Percentiles rank a stretch among this genome's conserved stretches.
Evolutionary conservation across 345 rosid species (phyloP).

Genomic region (Durio zibethinus): DNA sequence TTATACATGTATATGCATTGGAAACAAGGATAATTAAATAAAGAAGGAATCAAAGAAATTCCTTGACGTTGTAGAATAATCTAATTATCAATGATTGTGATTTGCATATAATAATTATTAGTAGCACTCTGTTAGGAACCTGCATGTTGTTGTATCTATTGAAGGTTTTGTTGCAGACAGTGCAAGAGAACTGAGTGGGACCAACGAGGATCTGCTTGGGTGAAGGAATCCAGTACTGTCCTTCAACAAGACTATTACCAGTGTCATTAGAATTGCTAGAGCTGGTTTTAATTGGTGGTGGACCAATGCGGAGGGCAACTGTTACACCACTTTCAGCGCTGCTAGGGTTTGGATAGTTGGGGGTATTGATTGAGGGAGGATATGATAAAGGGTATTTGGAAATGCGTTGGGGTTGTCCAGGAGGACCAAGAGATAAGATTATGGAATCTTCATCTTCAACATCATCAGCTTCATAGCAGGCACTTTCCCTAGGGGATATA

Average conservation of each 20-base stretch:
- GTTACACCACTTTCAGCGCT: constrained; percentile 43
- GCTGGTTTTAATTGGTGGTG: constrained; percentile 32
- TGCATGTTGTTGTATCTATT: constrained; percentile 94
- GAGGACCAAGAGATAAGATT: constrained; percentile 74
- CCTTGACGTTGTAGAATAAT: background rate
- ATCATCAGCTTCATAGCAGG: constrained; percentile 36
- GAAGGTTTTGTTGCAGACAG: constrained; percentile 84
- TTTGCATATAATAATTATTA: background rate
- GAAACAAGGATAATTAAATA: background rate
- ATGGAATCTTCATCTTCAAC: constrained; percentile 59
- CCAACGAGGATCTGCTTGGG: constrained; percentile 86
- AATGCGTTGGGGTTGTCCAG: constrained; percentile 43
- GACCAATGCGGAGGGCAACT: constrained; percentile 71
- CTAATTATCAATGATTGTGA: background rate
- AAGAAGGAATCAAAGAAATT: background rate
- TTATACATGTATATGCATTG: background rate
- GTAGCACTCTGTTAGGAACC: constrained; percentile 32
- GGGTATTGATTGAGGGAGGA: constrained; percentile 21
- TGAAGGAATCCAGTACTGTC: constrained; percentile 86
- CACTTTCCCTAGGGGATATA: constrained; percentile 37
- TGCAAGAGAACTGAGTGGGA: constrained; percentile 90
- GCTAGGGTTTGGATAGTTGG: constrained; percentile 10
- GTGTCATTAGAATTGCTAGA: constrained; percentile 27
- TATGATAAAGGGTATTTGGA: constrained; percentile 22
- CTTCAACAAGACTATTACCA: constrained; percentile 31